phyloP scores from a whole-genome alignment of 2,329 filamentous ascomycete species.

The Polytolypa hystricis region DNA sequence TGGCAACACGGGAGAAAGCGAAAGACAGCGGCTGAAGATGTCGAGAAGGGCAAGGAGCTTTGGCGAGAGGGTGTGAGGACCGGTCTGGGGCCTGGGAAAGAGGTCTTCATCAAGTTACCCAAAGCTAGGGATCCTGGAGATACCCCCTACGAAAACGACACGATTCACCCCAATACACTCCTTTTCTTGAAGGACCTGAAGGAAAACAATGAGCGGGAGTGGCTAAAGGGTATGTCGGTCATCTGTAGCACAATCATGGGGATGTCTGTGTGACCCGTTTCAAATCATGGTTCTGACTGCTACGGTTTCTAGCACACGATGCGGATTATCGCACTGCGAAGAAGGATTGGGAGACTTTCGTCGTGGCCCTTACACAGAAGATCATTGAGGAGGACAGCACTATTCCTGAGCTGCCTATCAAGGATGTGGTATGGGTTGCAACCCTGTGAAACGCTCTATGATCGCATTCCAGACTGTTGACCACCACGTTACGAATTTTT shows the following conservation, averaged over 20 bases:
- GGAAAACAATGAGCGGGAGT: constrained; percentile 51
- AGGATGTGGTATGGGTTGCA: constrained; percentile 53
- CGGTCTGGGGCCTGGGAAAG: constrained; percentile 47
- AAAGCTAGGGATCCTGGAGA: constrained; percentile 50
- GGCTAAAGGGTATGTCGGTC: constrained; percentile 50
- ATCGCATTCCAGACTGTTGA: constrained; percentile 5
- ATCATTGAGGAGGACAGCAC: constrained; percentile 66
- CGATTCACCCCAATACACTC: constrained; percentile 53
- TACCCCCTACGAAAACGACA: constrained; percentile 46
- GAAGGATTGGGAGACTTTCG: constrained; percentile 71
- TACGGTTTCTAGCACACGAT: constrained; percentile 53
- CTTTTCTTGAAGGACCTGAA: constrained; percentile 49
- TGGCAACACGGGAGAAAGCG: constrained; percentile 10
- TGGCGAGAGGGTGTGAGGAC: constrained; percentile 47
- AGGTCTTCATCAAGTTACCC: constrained; percentile 52
- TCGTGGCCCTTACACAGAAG: constrained; percentile 59
- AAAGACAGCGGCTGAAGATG: constrained; percentile 4
- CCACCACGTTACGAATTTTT: constrained; percentile 5
- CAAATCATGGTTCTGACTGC: not conserved
- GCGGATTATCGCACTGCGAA: constrained; percentile 65
- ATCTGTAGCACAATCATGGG: not conserved
- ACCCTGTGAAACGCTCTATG: constrained; percentile 2
- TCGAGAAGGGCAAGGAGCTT: constrained; percentile 36
- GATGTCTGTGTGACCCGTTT: too few species aligned
- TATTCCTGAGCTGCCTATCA: constrained; percentile 72